Percentiles rank a stretch among this genome's conserved stretches.
phyloP scores from a whole-genome alignment of 2,329 filamentous ascomycete genomes.

The Rutstroemia sp. region DNA sequence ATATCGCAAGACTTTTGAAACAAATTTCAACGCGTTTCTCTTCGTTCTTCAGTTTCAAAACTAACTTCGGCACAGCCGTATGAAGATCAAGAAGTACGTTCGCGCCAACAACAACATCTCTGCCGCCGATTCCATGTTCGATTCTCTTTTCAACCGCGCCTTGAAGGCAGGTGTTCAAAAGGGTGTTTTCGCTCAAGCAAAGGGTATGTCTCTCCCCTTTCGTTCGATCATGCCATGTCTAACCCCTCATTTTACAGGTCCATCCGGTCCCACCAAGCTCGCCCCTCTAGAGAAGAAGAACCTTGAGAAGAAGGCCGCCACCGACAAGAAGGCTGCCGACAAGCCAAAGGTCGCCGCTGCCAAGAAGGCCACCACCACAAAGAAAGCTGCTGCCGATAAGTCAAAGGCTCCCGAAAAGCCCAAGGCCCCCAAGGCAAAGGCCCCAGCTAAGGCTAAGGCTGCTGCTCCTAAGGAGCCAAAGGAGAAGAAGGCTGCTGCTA shows the following conservation, averaged over 20 bases:
- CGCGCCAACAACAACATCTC: conserved; percentile 61
- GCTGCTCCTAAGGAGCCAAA: conserved; percentile 24
- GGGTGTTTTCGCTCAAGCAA: conserved; percentile 62
- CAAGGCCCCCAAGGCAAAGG: conserved; percentile 41
- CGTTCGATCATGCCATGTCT: conserved; percentile 16
- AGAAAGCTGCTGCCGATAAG: conserved; percentile 33
- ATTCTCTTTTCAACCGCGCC: conserved; percentile 63
- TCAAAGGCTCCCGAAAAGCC: conserved; percentile 29
- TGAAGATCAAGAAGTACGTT: conserved; percentile 70
- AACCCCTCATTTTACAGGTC: conserved; percentile 37
- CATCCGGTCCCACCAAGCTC: conserved; percentile 66
- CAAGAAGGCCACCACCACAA: conserved; percentile 29
- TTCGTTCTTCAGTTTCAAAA: conserved; percentile 4
- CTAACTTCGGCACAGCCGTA: conserved; percentile 38
- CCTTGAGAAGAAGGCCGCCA: conserved; percentile 19
- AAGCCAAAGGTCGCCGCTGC: conserved; percentile 28
- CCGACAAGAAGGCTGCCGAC: conserved; percentile 29
- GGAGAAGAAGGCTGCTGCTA: conserved; percentile 19
- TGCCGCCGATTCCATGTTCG: conserved; percentile 51
- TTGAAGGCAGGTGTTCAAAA: conserved; percentile 60
- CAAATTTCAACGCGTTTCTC: conserved; percentile 22
- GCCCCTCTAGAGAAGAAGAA: conserved; percentile 21
- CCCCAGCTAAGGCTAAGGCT: conserved; percentile 34
- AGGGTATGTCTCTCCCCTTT: conserved; percentile 49
- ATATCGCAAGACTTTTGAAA: conserved; percentile 1